Conservation (phyloP, 768 basidiomycete species). For the Leccinum incarnatum region DNA sequence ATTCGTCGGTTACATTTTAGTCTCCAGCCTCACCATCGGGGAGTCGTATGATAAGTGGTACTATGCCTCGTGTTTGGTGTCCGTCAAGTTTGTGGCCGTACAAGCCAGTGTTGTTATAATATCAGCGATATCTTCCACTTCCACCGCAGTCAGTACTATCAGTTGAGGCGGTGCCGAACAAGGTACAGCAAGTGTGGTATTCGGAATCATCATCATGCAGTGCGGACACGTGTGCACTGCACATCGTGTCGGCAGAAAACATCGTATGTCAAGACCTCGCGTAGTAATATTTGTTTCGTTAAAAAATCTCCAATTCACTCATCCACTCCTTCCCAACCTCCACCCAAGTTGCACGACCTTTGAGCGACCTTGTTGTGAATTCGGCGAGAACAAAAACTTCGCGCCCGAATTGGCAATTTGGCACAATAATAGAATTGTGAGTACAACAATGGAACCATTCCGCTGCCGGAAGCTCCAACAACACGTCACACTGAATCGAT, state of each 20-base stretch:
- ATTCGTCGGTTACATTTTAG: background rate
- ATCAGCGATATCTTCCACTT: conserved; percentile 10
- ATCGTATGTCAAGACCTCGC: background rate
- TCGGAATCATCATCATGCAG: background rate
- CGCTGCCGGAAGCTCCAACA: background rate
- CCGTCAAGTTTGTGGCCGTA: background rate
- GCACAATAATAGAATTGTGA: conserved; percentile 32
- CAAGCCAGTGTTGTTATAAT: background rate
- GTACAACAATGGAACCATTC: conserved; percentile 22
- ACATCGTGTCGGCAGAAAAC: background rate
- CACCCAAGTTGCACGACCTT: background rate
- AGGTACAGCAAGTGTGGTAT: background rate
- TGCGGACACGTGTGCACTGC: background rate
- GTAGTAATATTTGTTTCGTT: background rate
- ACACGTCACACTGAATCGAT: background rate
- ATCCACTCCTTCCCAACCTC: background rate
- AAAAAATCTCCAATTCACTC: background rate
- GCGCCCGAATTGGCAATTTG: background rate
- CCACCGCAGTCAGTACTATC: background rate
- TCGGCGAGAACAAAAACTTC: conserved; percentile 19
- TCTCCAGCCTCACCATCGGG: background rate
- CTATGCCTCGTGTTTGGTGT: background rate
- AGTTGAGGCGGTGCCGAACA: background rate
- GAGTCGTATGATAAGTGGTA: background rate
- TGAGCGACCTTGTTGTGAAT: conserved; percentile 2